Base-by-base conservation (phyloP, 257 asterid species). In the Forsythia viridissima region DNA sequence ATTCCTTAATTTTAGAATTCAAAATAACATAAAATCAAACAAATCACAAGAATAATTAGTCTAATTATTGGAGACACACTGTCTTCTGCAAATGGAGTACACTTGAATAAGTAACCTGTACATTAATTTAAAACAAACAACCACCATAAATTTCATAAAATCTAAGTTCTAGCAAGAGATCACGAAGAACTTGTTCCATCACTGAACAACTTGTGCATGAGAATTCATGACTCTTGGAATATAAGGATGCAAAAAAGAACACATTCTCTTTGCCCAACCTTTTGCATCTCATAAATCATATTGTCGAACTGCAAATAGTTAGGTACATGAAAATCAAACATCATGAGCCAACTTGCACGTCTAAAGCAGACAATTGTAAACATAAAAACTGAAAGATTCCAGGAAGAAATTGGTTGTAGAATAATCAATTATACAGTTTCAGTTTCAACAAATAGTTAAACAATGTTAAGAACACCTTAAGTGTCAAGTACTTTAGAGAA, bases 181-280 rank as follows among this genome's bases (percentile, higher is more conserved):
- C 1, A 0, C 0, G 1, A 30, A 1, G 1, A 30, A 30, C 0
- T 30, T 1, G 1, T 1, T 0, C 1, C 1, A 0, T 0, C 0
- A 30, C 1, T 30, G 1, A 30, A 30, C 88, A 77, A 79, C 48
- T 80, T 82, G 85, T 8, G 96, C 80, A 79, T 93, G 98, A 80
- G 97, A 94, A 86, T 93, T 93, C 91, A 93, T 93, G 79, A 93
- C 88, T 52, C 93, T 90, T 4, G 96, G 94, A 80, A 92, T 84
- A 80, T 48, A 92, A 44, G 81, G 83, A 61, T 74, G 69, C 73
- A 88, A 36, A 73, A 57, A 85, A 4, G 90, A 80, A 61, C 80
- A 75, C 70, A 85, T 79, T 80, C 89, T 90, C 84, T 84, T 83
- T 18, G 85, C 85, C 87, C 89, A 87, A 37, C 91, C 84, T 81